A percentile compares a stretch with the other conserved stretches of the same genome.
These are phyloP conservation scores for Penicillium turbatum DNA, from an alignment of 495 filamentous ascomycete genomes.

Conservation along the genomic window DNA sequence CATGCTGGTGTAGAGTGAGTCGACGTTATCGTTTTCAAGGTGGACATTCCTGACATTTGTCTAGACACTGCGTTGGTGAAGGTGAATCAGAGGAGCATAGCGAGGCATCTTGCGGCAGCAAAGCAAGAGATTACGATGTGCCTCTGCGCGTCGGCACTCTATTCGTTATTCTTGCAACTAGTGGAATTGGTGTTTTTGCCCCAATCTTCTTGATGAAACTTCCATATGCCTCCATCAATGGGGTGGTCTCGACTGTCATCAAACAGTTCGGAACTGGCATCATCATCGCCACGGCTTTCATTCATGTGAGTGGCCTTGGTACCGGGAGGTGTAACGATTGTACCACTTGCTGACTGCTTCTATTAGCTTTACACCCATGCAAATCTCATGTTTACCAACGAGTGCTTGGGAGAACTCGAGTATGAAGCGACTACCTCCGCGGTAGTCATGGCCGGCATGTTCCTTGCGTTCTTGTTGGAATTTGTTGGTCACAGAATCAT, in stretches of 20 bases:
- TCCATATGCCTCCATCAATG: constrained; percentile 33
- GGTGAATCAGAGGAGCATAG: constrained; percentile 29
- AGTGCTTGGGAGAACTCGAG: constrained; percentile 55
- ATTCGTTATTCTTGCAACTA: constrained; percentile 55
- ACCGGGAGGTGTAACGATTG: background rate
- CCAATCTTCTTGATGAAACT: constrained; percentile 38
- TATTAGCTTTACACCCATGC: constrained; percentile 60
- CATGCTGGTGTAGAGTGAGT: constrained; percentile 62
- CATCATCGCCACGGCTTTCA: constrained; percentile 65
- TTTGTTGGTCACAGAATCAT: constrained; percentile 52
- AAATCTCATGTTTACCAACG: constrained; percentile 56
- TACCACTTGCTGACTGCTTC: constrained; percentile 8
- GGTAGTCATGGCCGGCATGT: constrained; percentile 61
- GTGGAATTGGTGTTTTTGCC: constrained; percentile 42
- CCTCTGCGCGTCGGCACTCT: constrained; percentile 55
- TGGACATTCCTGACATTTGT: constrained; percentile 7
- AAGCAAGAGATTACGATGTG: constrained; percentile 54
- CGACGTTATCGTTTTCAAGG: background rate
- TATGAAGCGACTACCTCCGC: constrained; percentile 60
- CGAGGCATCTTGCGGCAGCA: constrained; percentile 35
- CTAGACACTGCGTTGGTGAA: constrained; percentile 47
- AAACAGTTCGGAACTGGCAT: constrained; percentile 75
- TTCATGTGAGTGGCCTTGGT: constrained; percentile 48
- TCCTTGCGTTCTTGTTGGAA: constrained; percentile 59
- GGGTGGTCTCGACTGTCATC: constrained; percentile 43